A percentile compares a stretch with the other conserved stretches of the same genome.
Conservation (phyloP, 352 stramenopile genomes). For the Globisporangium cystogenes region DNA sequence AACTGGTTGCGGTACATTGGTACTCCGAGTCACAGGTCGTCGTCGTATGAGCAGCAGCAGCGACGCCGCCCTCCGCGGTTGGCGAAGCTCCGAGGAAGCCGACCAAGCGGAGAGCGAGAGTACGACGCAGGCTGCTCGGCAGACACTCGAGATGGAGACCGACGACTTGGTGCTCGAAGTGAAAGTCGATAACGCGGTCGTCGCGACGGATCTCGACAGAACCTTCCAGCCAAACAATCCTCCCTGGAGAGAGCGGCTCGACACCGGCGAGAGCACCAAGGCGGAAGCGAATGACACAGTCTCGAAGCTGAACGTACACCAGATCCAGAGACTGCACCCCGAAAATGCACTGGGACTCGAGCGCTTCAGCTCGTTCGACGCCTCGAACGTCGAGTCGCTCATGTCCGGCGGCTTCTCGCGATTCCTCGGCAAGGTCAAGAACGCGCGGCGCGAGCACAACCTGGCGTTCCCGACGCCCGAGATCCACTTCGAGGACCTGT, state of each 20-base stretch:
- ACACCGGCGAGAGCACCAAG: background rate
- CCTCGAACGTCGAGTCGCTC: slow-evolving; percentile 45
- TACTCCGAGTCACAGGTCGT: too few species aligned
- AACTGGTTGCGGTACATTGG: too few species aligned
- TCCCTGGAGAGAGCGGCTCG: background rate
- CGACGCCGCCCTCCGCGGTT: too few species aligned
- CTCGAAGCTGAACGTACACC: background rate
- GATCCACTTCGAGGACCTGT: slow-evolving; percentile 52
- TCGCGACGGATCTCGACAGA: background rate
- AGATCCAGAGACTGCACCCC: background rate
- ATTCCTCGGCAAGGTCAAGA: slow-evolving; percentile 42
- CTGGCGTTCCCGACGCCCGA: slow-evolving; percentile 50
- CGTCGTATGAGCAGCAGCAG: too few species aligned
- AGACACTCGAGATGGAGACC: background rate
- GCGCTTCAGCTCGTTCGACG: slow-evolving; percentile 33
- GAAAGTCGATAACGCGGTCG: background rate
- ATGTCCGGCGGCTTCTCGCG: slow-evolving; percentile 49
- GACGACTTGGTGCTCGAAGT: too few species aligned
- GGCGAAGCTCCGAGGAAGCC: too few species aligned
- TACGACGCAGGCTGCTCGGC: too few species aligned
- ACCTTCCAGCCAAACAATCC: background rate
- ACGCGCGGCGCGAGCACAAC: slow-evolving; percentile 39
- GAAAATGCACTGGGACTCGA: slow-evolving; percentile 14
- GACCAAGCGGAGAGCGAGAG: too few species aligned
- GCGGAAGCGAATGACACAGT: slow-evolving; percentile 1